A percentile compares a stretch with the other conserved stretches of the same genome.
Evolutionary conservation across 1,284 basidiomycete species (phyloP).

Genomic region (Earliella scabrosa): DNA sequence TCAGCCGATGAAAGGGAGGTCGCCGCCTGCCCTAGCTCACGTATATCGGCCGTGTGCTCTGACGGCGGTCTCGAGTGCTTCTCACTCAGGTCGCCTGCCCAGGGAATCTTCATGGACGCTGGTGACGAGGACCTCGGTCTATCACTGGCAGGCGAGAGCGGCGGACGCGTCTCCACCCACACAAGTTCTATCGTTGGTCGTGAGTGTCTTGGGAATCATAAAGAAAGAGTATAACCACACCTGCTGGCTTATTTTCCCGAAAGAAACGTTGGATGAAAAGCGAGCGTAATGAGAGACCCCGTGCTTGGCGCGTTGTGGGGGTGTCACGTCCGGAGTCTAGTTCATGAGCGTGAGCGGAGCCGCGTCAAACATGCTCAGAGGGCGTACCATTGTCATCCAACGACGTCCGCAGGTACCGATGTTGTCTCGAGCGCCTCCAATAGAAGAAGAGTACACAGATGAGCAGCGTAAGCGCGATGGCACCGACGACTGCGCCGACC

Average conservation of each 20-base stretch:
- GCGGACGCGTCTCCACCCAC: neutral
- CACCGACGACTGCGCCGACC: conserved; percentile 9
- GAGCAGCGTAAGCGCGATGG: neutral
- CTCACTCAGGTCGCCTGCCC: no score
- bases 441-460: neutral
- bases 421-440: neutral
- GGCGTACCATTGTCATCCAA: neutral
- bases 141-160: neutral
- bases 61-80: no score
- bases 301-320: no score
- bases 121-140: neutral
- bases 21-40: no score
- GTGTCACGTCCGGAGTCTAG: neutral
- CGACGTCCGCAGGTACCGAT: neutral
- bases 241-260: no score
- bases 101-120: neutral
- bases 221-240: neutral
- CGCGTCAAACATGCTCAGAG: neutral
- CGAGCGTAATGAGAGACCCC: no score
- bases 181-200: neutral
- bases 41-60: no score
- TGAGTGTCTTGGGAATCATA: neutral
- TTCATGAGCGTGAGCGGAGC: neutral
- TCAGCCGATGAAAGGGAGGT: no score
- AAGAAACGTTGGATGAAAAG: no score